A percentile compares a stretch with the other conserved stretches of the same genome.
These are phyloP conservation scores for Lentinula raphanica DNA, from an alignment of 768 basidiomycete genomes.

Conservation along the genomic window DNA sequence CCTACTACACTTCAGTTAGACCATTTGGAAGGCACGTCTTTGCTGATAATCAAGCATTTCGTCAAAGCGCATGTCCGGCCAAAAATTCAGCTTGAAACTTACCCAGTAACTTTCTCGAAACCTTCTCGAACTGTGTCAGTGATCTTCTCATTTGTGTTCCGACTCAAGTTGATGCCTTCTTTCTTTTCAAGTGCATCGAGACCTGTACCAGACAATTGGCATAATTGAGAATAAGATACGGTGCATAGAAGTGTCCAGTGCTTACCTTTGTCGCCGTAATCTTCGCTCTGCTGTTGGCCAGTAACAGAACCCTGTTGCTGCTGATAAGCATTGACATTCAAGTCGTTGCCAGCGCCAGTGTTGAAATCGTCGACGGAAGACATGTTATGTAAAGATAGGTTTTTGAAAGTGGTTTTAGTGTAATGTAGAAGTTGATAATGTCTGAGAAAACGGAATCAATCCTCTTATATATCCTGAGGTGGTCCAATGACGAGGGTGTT, in stretches of 20 bases:
- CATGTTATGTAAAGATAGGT: not conserved
- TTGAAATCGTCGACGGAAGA: constrained; percentile 3
- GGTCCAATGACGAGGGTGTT: not conserved
- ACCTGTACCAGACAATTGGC: not conserved
- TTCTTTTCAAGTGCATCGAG: constrained; percentile 5
- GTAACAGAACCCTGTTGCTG: not conserved
- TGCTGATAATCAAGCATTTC: not conserved
- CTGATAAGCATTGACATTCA: not conserved
- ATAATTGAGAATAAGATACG: not conserved
- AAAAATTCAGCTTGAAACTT: not conserved
- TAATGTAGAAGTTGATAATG: not conserved
- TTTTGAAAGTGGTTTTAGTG: not conserved
- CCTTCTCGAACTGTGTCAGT: constrained; percentile 1
- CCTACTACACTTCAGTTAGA: not conserved
- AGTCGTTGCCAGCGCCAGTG: not conserved
- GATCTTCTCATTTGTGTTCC: not conserved
- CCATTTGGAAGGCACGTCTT: not conserved
- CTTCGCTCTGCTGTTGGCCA: not conserved
- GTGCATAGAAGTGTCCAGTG: too few relatives aligned
- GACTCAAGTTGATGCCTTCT: not conserved
- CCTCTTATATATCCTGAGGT: not conserved
- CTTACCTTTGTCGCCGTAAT: not conserved
- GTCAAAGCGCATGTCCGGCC: too few relatives aligned
- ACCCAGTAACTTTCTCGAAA: constrained; percentile 1
- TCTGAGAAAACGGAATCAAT: not conserved